These are phyloP conservation scores for Cephalotrichum gorgonifer DNA, from an alignment of 2,329 filamentous ascomycete species.

Conservation along the genomic window DNA sequence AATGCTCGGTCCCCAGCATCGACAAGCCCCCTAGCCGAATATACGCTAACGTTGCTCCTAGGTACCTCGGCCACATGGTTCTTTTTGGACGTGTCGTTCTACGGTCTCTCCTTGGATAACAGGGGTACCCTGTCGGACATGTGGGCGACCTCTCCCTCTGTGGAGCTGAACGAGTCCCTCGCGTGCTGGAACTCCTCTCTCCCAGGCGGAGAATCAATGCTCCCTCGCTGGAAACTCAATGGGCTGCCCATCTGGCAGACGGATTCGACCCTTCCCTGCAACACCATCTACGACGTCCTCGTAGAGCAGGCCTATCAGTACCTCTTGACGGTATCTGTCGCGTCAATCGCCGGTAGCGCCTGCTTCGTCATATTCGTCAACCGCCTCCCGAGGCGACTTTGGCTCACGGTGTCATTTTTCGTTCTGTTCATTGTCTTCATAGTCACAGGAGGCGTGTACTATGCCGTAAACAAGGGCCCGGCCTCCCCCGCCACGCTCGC, in stretches of 20 bases:
- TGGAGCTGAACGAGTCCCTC: slow-evolving; percentile 24
- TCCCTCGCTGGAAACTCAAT: slow-evolving; percentile 26
- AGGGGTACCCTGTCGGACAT: slow-evolving; percentile 29
- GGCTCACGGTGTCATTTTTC: slow-evolving; percentile 39
- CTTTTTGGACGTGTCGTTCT: slow-evolving; percentile 46
- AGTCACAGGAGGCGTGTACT: slow-evolving; percentile 39
- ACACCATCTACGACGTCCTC: slow-evolving; percentile 40
- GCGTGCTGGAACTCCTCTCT: slow-evolving; percentile 37
- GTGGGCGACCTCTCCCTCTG: slow-evolving; percentile 25
- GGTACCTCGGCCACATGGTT: slow-evolving; percentile 41
- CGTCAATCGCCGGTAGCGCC: slow-evolving; percentile 37
- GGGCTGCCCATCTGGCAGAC: slow-evolving; percentile 40
- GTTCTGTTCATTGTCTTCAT: slow-evolving; percentile 34
- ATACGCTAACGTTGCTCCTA: no score
- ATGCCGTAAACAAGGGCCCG: slow-evolving; percentile 29
- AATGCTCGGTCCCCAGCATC: no score
- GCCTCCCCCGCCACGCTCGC: slow-evolving; percentile 35
- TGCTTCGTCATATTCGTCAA: slow-evolving; percentile 38
- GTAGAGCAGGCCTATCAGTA: slow-evolving; percentile 43
- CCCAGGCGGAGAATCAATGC: slow-evolving; percentile 28
- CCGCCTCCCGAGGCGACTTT: slow-evolving; percentile 34
- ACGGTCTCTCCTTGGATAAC: slow-evolving; percentile 41
- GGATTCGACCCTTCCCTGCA: slow-evolving; percentile 35
- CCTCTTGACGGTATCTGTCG: slow-evolving; percentile 38
- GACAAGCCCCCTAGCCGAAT: no score